phyloP scores from a whole-genome alignment of 257 asterid species.

The Ballota nigra region DNA sequence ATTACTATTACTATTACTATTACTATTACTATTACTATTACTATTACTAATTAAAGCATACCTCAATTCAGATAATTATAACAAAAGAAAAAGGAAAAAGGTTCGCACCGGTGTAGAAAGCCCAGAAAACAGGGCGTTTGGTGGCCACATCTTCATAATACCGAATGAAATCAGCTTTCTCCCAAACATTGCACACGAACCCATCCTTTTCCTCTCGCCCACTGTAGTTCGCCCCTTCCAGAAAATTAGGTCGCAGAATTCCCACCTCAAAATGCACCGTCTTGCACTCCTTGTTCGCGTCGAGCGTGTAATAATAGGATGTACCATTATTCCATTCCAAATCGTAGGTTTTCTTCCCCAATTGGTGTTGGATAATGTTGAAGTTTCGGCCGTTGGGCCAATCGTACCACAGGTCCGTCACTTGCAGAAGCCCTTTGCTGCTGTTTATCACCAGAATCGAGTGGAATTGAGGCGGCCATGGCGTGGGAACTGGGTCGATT shows the following conservation, averaged over 20 bases:
- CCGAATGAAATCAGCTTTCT: slow-evolving; percentile 60
- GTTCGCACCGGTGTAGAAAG: slow-evolving; percentile 5
- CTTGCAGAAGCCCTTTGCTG: slow-evolving; percentile 44
- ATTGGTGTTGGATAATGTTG: slow-evolving; percentile 65
- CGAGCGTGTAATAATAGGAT: slow-evolving; percentile 58
- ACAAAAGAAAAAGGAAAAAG: no score
- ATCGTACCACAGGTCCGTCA: slow-evolving; percentile 66
- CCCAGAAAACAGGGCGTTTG: slow-evolving; percentile 68
- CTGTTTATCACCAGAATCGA: slow-evolving; percentile 49
- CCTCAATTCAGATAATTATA: no score
- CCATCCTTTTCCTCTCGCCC: slow-evolving; percentile 62
- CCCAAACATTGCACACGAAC: slow-evolving; percentile 76
- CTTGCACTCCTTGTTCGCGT: slow-evolving; percentile 39
- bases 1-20: no score
- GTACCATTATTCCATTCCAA: slow-evolving; percentile 82
- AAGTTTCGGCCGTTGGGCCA: slow-evolving; percentile 66
- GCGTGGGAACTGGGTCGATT: slow-evolving; percentile 44
- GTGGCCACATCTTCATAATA: slow-evolving; percentile 73
- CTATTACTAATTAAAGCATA: no score
- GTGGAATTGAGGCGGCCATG: slow-evolving; percentile 85
- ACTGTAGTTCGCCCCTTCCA: slow-evolving; percentile 50
- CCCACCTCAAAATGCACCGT: slow-evolving; percentile 47
- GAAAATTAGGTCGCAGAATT: slow-evolving; percentile 66
- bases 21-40: no score
- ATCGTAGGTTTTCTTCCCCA: slow-evolving; percentile 50